Evolutionary conservation across 345 rosid genomes (phyloP), one percentile per base, ranked within the genome.

Genomic region (Litchi chinensis): DNA sequence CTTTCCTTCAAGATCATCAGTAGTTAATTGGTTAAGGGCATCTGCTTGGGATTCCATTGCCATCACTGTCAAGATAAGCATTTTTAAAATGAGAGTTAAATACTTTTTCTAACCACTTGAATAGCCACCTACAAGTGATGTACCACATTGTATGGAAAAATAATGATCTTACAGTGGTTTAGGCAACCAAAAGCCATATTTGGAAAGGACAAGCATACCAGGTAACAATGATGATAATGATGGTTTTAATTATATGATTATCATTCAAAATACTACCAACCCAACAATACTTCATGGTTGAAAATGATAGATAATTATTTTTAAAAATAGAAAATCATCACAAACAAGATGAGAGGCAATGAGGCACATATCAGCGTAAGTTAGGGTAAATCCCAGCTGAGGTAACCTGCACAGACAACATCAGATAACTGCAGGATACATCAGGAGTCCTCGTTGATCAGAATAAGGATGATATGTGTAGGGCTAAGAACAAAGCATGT

Each of bases 41-140:
- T 92, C 92, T 37, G 92, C 92, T 86, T 90, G 87, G 8, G 93
- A 92, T 83, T 92, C 97, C 97, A 92, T 91, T 77, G 88, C 83
- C 92, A 91, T 9, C 40, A 88, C 91, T 88, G 18, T 52, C 59
- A 73, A 79, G 44, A 71, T 57, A 48, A 21, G 74, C 70, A 77
- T 10, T 24, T 40, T 54, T 71, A 80, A 74, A 81, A 16, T 76
- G 26, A 46, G 50, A 76, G 9, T 48, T 77, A 44, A 21, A 21
- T 54, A 56, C 63, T 72, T 66, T 41, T 52, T 43, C 72, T n/a
- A 40, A 44, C 70, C 6, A 66, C 77, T 43, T 44, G n/a, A 54
- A 65, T 65, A 18, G 9, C 26, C 12, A 48, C 43, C 63, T 9
- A 48, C 0, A 1, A 2, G 24, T 68, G 50, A 68, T 68, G 52